Conservation (phyloP, 2,329 filamentous ascomycete species). For the Fonsecaea monophora region DNA sequence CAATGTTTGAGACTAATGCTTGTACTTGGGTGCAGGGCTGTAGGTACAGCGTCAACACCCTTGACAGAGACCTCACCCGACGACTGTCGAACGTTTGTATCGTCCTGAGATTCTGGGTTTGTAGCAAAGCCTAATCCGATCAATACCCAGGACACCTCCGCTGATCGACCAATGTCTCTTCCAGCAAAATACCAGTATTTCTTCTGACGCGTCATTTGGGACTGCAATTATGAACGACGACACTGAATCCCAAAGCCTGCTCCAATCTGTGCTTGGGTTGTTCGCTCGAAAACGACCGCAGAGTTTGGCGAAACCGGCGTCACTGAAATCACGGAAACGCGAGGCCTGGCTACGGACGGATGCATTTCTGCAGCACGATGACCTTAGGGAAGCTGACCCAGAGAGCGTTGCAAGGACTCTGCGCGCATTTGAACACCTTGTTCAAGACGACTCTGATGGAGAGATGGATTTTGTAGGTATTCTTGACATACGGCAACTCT, state of each 20-base stretch:
- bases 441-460: constrained; percentile 41
- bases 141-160: not conserved
- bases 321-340: constrained; percentile 38
- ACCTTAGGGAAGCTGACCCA: constrained; percentile 38
- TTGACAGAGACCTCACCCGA: not conserved
- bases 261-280: constrained; percentile 37
- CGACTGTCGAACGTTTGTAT: not conserved
- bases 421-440: constrained; percentile 36
- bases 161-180: constrained; percentile 13
- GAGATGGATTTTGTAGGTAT: constrained; percentile 39
- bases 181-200: not conserved
- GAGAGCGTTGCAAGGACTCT: constrained; percentile 38
- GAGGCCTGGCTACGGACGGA: constrained; percentile 42
- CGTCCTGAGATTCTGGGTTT: constrained; percentile 4
- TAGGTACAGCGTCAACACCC: not conserved
- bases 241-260: constrained; percentile 27
- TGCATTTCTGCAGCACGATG: constrained; percentile 41
- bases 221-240: constrained; percentile 16
- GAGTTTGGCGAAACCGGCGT: constrained; percentile 34
- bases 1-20: not conserved
- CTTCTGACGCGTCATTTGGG: constrained; percentile 3
- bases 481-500: constrained; percentile 23
- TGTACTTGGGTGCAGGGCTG: not conserved
- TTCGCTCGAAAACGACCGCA: constrained; percentile 40
- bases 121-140: constrained; percentile 12